Evolutionary conservation across 2,329 filamentous ascomycete species (phyloP).

Genomic region (Amylocarpus encephaloides): DNA sequence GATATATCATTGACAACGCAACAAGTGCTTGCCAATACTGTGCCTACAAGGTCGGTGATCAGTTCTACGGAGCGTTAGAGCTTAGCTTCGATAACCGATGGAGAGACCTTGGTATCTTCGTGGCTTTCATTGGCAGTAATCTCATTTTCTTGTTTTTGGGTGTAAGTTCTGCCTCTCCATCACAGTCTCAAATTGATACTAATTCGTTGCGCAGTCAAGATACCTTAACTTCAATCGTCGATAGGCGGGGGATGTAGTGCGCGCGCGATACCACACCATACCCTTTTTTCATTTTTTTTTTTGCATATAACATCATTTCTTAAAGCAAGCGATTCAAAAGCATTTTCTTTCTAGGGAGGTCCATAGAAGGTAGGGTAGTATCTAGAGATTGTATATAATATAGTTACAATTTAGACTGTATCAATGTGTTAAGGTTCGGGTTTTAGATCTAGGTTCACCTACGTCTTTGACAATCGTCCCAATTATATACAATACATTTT

Average conservation of each 20-base stretch:
- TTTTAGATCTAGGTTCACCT: too few relatives aligned
- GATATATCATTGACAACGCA: constrained; percentile 63
- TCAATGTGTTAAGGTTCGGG: neutral
- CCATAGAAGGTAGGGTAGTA: neutral
- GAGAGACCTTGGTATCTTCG: constrained; percentile 75
- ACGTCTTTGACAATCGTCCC: too few relatives aligned
- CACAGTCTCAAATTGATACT: constrained; percentile 1
- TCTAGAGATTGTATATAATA: neutral
- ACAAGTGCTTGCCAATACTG: constrained; percentile 73
- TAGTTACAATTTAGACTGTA: neutral
- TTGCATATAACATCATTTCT: neutral
- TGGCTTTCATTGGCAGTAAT: constrained; percentile 72
- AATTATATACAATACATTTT: too few relatives aligned
- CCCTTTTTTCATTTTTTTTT: neutral
- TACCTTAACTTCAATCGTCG: constrained; percentile 42
- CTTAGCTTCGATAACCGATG: constrained; percentile 65
- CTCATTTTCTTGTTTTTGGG: constrained; percentile 55
- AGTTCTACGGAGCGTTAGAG: constrained; percentile 66
- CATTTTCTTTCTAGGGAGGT: neutral
- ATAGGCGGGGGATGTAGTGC: constrained; percentile 17
- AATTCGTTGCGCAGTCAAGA: constrained; percentile 24
- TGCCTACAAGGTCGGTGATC: constrained; percentile 70
- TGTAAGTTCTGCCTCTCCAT: constrained; percentile 22
- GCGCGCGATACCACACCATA: neutral
- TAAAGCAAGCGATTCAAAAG: neutral